Conservation (phyloP, 2,329 filamentous ascomycete species). For the Trichoderma cornu-damae region DNA sequence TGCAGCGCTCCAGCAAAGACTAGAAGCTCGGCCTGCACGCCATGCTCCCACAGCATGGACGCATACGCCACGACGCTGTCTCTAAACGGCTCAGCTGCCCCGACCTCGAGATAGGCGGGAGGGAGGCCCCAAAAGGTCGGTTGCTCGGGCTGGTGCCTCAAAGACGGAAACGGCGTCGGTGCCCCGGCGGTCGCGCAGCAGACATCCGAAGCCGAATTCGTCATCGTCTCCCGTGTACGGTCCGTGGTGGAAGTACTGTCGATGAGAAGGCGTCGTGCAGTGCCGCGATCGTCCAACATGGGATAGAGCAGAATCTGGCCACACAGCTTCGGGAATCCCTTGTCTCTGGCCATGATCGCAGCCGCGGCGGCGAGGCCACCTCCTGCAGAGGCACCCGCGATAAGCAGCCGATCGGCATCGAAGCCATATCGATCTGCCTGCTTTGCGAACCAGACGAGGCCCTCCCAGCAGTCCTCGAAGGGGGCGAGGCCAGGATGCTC, state of each 20-base stretch:
- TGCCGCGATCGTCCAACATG: background rate
- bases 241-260: background rate
- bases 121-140: background rate
- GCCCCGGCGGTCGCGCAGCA: background rate
- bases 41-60: background rate
- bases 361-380: background rate
- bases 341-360: background rate
- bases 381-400: background rate
- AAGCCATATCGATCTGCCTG: background rate
- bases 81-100: background rate
- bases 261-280: background rate
- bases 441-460: background rate
- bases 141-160: background rate
- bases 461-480: background rate
- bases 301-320: background rate
- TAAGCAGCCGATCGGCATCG: background rate
- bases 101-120: background rate
- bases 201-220: background rate
- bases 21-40: background rate
- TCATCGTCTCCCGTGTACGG: background rate
- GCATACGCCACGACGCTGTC: background rate
- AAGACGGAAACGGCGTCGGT: background rate
- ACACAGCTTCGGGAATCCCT: background rate
- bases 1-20: background rate
- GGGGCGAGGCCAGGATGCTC: background rate